Base-by-base conservation (phyloP, 2,329 filamentous ascomycete genomes). In the Lomentospora prolificans region DNA sequence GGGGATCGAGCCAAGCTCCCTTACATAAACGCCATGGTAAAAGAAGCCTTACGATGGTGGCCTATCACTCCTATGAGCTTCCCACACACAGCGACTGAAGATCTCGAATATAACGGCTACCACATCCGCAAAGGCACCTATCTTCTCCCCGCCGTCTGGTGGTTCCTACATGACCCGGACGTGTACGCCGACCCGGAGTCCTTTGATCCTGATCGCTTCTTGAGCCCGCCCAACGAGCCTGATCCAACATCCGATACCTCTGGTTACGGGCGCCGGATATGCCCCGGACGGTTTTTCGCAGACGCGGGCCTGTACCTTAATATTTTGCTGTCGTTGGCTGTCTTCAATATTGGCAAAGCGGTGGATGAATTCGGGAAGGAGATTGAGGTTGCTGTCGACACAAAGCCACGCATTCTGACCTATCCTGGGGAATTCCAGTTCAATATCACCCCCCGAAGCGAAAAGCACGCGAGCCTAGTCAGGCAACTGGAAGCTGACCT, bases 161-260 rank as follows among this genome's bases (percentile, higher is more conserved):
- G 60, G 59, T 60, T 65, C 3, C 46, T 60, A 0, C 86, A 89
- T 66, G 86, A 90, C 62, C 79, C 82, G 2, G 80, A 84, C 33
- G 81, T 80, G 1, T 89, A 90, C 65, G 73, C 79, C 0, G 53
- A 68, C 8, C 69, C 69, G 0, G 58, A 57, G 3, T 12, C 24
- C 1, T 73, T 73, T 22, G 60, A 69, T 25, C 70, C 69, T 0
- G 65, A 66, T 1, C 62, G 70, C 0, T 72, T 62, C 58, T 59
- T 73, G 1, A 46, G 53, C 4, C 62, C 65, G 4, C 58, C 63
- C 1, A 62, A 64, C 0, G 65, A 66, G 12, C 67, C 64, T 0
- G 64, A 69, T 6, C 67, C 71, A 0, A 27, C 25, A 0, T 48
- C 50, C 0, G 55, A 63, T 0, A 62, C 62, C 1, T 73, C 70